A percentile compares a stretch with the other conserved stretches of the same genome.
Evolutionary conservation across 2,329 filamentous ascomycete species (phyloP).

Genomic region (Ophiostoma quercus): DNA sequence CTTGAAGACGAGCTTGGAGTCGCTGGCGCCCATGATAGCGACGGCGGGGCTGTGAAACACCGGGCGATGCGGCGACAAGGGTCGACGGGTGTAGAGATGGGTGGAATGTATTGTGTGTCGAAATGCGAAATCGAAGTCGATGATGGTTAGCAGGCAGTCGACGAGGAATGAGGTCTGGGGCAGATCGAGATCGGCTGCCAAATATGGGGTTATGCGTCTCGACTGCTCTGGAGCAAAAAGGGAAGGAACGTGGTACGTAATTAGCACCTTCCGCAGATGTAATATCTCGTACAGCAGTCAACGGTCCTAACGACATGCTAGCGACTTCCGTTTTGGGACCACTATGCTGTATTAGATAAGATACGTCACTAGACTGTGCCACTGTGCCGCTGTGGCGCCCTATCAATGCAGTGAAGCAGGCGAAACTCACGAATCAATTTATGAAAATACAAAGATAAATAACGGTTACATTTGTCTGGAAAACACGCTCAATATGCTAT

Average conservation of each 20-base stretch:
- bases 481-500: neutral
- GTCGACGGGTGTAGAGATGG: neutral
- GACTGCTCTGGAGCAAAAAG: constrained; percentile 1
- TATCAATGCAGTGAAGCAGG: constrained; percentile 1
- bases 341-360: constrained; percentile 2
- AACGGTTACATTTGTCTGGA: neutral
- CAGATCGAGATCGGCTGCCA: constrained; percentile 6
- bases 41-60: constrained; percentile 4
- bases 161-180: neutral
- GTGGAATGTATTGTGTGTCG: too few relatives aligned
- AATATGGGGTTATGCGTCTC: constrained; percentile 13
- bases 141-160: too few relatives aligned
- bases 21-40: constrained; percentile 81
- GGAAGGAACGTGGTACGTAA: constrained; percentile 11
- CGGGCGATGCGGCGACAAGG: neutral
- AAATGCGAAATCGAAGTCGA: neutral
- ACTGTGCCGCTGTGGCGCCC: neutral
- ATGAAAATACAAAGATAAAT: neutral
- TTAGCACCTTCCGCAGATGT: neutral
- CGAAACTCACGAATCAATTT: neutral
- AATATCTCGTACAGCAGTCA: constrained; percentile 6
- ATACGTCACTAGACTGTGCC: constrained; percentile 11
- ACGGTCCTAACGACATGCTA: neutral
- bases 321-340: constrained; percentile 1
- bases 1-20: constrained; percentile 98